Conservation (phyloP, 2,329 filamentous ascomycete species). For the Diaporthe citrichinensis region DNA sequence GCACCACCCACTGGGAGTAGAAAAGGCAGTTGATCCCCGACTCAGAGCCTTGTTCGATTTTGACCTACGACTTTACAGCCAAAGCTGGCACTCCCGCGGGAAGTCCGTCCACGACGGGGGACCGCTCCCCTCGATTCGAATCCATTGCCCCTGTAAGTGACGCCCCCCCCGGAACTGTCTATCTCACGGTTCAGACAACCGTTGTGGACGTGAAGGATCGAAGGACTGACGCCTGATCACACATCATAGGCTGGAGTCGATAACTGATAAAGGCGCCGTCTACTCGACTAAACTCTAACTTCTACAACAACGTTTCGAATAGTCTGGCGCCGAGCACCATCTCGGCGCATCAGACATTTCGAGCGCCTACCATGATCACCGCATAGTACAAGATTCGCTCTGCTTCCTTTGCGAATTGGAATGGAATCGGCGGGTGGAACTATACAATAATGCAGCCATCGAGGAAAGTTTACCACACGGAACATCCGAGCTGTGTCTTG, state of each 20-base stretch:
- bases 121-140: not conserved
- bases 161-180: not conserved
- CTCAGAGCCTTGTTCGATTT: not conserved
- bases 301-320: not conserved
- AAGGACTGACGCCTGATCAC: no score
- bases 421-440: not conserved
- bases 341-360: slow-evolving; percentile 32
- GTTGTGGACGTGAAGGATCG: not conserved
- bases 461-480: not conserved
- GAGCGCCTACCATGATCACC: not conserved
- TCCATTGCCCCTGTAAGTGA: not conserved
- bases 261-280: no score
- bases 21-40: not conserved
- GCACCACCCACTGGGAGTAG: not conserved
- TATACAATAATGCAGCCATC: not conserved
- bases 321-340: slow-evolving; percentile 14
- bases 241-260: no score
- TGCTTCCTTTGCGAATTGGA: slow-evolving; percentile 9
- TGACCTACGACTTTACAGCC: not conserved
- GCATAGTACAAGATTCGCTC: slow-evolving; percentile 20
- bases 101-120: not conserved
- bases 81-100: not conserved
- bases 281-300: no score
- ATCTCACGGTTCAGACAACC: rapidly evolving
- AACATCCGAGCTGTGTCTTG: slow-evolving; percentile 2